Percentiles rank a stretch among this genome's conserved stretches.
phyloP scores from a whole-genome alignment of 257 asterid genomes.

The Craterostigma plantagineum region DNA sequence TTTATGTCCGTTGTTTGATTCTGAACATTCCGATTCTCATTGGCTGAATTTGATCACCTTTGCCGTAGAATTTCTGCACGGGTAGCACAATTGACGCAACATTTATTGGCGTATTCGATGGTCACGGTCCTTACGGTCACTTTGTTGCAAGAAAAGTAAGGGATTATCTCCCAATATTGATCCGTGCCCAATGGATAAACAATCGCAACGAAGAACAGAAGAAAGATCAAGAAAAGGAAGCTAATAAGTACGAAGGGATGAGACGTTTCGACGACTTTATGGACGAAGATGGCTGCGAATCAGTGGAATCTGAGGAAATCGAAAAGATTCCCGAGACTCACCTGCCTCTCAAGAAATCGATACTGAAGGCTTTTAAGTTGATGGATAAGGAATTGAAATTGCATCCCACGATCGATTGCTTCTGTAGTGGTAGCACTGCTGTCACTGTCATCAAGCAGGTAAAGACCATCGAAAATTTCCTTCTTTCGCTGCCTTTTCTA shows the following conservation, averaged over 20 bases:
- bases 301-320: slow-evolving; percentile 39
- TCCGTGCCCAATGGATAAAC: slow-evolving; percentile 51
- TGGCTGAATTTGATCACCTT: slow-evolving; percentile 16
- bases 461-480: background rate
- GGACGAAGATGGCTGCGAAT: slow-evolving; percentile 59
- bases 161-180: slow-evolving; percentile 57
- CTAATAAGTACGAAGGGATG: slow-evolving; percentile 29
- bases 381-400: slow-evolving; percentile 90
- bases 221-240: slow-evolving; percentile 23
- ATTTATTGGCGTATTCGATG: slow-evolving; percentile 89
- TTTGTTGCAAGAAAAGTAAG: slow-evolving; percentile 89
- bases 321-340: slow-evolving; percentile 66
- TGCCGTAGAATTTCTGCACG: slow-evolving; percentile 50
- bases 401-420: slow-evolving; percentile 78
- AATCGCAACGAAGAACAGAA: slow-evolving; percentile 20
- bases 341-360: slow-evolving; percentile 55
- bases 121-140: slow-evolving; percentile 96
- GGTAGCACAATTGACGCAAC: slow-evolving; percentile 34
- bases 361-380: slow-evolving; percentile 55
- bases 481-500: background rate
- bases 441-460: slow-evolving; percentile 76
- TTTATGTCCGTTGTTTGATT: too few relatives aligned
- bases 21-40: too few relatives aligned
- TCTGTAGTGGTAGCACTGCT: slow-evolving; percentile 82
- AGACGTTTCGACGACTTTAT: slow-evolving; percentile 47